These are phyloP conservation scores for Cymodocea nodosa DNA, from an alignment of 116 monocot genomes.

Conservation along the genomic window DNA sequence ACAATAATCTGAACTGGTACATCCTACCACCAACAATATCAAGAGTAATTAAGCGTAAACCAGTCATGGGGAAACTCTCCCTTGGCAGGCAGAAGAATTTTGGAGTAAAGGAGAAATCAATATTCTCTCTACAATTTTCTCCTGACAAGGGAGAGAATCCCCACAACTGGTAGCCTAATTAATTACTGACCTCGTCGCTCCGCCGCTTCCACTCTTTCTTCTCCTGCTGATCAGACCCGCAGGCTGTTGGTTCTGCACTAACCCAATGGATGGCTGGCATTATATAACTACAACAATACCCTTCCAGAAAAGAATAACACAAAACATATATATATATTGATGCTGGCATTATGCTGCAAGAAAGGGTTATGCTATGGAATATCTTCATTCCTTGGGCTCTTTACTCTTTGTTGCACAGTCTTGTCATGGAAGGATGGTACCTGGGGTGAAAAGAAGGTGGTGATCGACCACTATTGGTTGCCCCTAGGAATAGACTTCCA, in stretches of 20 bases:
- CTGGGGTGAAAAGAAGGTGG: background rate
- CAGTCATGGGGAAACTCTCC: slow-evolving; percentile 6
- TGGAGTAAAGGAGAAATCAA: too few relatives aligned
- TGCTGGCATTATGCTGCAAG: slow-evolving; percentile 2
- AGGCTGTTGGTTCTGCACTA: background rate
- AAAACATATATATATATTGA: background rate
- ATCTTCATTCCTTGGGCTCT: background rate
- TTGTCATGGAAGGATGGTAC: background rate
- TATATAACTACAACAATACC: background rate
- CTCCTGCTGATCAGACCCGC: background rate
- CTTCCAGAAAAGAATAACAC: background rate
- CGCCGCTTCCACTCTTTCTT: background rate
- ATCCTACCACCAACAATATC: too few relatives aligned
- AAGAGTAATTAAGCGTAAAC: background rate
- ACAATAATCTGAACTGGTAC: too few relatives aligned
- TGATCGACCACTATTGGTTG: background rate
- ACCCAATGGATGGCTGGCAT: background rate
- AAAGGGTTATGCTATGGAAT: background rate
- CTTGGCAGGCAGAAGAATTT: background rate
- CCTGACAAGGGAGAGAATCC: slow-evolving; percentile 6
- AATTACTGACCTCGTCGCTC: background rate
- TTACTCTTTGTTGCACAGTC: background rate
- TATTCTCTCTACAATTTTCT: background rate
- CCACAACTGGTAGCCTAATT: background rate
- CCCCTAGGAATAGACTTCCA: background rate